Evolutionary conservation across 2,329 filamentous ascomycete genomes (phyloP).

Genomic region (Phaeoacremonium minimum): DNA sequence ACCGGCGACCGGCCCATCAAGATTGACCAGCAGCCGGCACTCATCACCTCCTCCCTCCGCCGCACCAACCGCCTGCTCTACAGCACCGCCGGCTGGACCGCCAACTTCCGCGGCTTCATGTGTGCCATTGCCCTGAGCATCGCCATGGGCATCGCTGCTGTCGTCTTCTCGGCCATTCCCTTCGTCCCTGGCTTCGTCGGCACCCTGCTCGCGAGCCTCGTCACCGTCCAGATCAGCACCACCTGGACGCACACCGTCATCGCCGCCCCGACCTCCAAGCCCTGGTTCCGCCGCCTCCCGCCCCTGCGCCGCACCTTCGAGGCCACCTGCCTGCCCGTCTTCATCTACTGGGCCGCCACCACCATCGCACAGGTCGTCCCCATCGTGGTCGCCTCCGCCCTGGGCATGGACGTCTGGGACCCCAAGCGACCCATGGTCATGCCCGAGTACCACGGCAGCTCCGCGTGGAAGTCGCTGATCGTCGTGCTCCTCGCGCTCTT

Average conservation of each 20-base stretch:
- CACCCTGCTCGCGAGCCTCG: slow-evolving; percentile 53
- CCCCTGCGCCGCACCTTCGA: slow-evolving; percentile 59
- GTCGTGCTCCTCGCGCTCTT: slow-evolving; percentile 41
- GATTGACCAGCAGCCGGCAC: slow-evolving; percentile 24
- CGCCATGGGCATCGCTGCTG: slow-evolving; percentile 29
- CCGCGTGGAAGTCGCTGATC: slow-evolving; percentile 40
- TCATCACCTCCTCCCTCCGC: slow-evolving; percentile 47
- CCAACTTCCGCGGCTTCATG: slow-evolving; percentile 66
- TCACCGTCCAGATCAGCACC: slow-evolving; percentile 65
- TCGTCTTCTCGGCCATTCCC: slow-evolving; percentile 36
- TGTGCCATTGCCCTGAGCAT: slow-evolving; percentile 37
- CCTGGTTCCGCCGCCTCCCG: slow-evolving; percentile 68
- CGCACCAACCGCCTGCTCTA: slow-evolving; percentile 51
- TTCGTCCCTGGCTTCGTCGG: slow-evolving; percentile 38
- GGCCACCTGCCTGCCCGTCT: slow-evolving; percentile 65
- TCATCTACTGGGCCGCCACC: slow-evolving; percentile 55
- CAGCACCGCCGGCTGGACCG: slow-evolving; percentile 57
- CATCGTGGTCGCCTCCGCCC: slow-evolving; percentile 35
- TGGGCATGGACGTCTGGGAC: slow-evolving; percentile 39
- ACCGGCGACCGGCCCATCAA: slow-evolving; percentile 26
- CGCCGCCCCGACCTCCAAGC: slow-evolving; percentile 57
- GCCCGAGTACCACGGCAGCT: slow-evolving; percentile 28
- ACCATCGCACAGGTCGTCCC: slow-evolving; percentile 46
- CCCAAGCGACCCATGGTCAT: slow-evolving; percentile 29
- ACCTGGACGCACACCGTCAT: slow-evolving; percentile 87